phyloP scores from a whole-genome alignment of 1,284 basidiomycete genomes.

The Sporisorium reilianum region DNA sequence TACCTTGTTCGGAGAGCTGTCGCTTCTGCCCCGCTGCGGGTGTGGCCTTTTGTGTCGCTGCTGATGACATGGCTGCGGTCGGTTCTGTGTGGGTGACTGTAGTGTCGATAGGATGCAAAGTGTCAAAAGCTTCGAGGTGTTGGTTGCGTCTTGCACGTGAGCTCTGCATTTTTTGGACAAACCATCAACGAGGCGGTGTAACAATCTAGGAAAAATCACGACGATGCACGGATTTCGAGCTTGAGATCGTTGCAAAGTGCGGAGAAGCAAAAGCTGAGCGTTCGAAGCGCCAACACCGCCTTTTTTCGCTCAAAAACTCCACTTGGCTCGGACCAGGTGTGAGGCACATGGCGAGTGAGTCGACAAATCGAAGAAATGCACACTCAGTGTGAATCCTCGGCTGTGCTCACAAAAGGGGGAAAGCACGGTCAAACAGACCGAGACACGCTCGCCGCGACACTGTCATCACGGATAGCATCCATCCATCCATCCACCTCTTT shows the following conservation, averaged over 20 bases:
- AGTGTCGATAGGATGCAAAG: constrained; percentile 1
- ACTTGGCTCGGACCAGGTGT: constrained; percentile 2
- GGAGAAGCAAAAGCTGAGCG: constrained; percentile 9
- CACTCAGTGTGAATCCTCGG: not conserved
- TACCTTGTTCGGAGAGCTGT: constrained; percentile 49
- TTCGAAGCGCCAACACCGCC: not conserved
- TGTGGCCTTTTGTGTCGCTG: constrained; percentile 32
- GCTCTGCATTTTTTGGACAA: not conserved
- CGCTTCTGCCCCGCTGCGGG: constrained; percentile 31
- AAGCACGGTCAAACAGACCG: not conserved
- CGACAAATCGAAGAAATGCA: not conserved
- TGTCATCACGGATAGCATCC: constrained; percentile 1
- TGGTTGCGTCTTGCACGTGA: constrained; percentile 8
- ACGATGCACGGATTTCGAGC: constrained; percentile 1
- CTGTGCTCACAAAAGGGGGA: constrained; percentile 5
- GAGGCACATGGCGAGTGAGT: not conserved
- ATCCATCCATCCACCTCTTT: constrained; percentile 5
- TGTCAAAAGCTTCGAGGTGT: constrained; percentile 1
- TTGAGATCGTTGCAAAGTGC: not conserved
- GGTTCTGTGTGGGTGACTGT: not conserved
- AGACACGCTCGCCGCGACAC: too few relatives aligned
- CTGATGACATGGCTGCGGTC: constrained; percentile 26
- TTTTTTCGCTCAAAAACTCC: not conserved
- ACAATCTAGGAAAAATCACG: not conserved
- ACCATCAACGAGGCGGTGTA: not conserved